Evolutionary conservation across 2,329 filamentous ascomycete genomes (phyloP), one percentile per base, ranked within the genome.

Genomic region (Purpureocillium lavendulum): DNA sequence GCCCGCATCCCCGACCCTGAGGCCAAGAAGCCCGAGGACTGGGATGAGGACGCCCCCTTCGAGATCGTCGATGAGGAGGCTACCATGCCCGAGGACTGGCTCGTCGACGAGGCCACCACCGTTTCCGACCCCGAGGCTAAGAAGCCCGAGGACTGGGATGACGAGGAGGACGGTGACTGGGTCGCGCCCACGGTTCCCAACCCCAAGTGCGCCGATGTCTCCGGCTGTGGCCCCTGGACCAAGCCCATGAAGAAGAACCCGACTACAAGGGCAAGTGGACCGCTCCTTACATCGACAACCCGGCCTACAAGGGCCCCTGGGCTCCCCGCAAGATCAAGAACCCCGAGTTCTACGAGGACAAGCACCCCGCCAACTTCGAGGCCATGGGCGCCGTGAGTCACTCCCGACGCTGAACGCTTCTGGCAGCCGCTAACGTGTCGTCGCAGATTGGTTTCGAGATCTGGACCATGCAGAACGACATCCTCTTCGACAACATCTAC

Each of bases 401-500:
- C 13, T 15, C 34, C 10, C 16, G 40, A 46, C 42, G 36, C 38
- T n/a, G 49, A 5, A 33, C 16, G 10, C 24, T 7, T 10, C 13
- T 7, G 12, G 26, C 33, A 13, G 11, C 7, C 13, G 11, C 16
- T n/a, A n/a, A 7, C 11, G 11, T 30, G 38, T 44, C 16, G 29
- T 18, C 35, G 15, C 58, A 88, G 84, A 89, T 97, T 69, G 92
- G 92, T 55, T 97, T 97, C 59, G 92, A 98, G 69, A 90, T 98
- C 70, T 98, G 92, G 92, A 97, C 92, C 57, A 98, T 98, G 92
- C 90, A 96, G 71, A 94, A 82, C 64, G 85, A 96, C 61, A 97
- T 98, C 55, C 83, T 96, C 57, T 97, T 98, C 57, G 87, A 97
- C 80, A 98, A 98, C 82, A 94, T 98, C 75, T 98, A 97, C 79